Percentiles rank a stretch among this genome's conserved stretches.
Conservation (phyloP, 78 protist genomes). For the Reticulomyxa filosa region DNA sequence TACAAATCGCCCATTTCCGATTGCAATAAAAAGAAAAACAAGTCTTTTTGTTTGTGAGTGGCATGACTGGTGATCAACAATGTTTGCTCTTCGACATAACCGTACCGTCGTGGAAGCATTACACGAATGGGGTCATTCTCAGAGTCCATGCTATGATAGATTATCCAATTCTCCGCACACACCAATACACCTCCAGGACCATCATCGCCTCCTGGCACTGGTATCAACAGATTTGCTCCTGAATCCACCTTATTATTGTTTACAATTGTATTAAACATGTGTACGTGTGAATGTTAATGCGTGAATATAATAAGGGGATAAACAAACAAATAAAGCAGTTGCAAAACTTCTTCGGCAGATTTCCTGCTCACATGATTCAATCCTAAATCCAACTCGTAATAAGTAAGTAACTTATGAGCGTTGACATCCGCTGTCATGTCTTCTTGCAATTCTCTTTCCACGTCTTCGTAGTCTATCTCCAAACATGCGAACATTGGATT, state of each 20-base stretch:
- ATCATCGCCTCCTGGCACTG: constrained; percentile 77
- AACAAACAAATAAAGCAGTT: background rate
- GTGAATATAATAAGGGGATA: background rate
- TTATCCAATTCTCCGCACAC: constrained; percentile 23
- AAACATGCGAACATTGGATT: constrained; percentile 89
- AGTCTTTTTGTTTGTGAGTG: constrained; percentile 15
- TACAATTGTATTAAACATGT: background rate
- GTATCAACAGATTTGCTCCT: background rate
- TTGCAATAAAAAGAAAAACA: constrained; percentile 76
- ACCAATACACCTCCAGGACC: constrained; percentile 89
- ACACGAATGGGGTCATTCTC: no score
- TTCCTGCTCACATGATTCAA: constrained; percentile 69
- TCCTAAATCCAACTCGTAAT: constrained; percentile 91
- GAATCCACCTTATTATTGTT: background rate
- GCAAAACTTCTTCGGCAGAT: background rate
- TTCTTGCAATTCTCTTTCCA: background rate
- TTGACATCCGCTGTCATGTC: background rate
- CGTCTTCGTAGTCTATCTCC: constrained; percentile 60
- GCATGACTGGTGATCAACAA: constrained; percentile 23
- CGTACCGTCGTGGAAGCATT: constrained; percentile 30
- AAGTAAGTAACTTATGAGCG: constrained; percentile 39
- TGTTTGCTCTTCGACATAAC: constrained; percentile 10
- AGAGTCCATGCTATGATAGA: no score
- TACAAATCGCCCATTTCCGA: constrained; percentile 75
- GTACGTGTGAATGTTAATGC: no score